These are phyloP conservation scores for Monosporascus sp. DNA, from an alignment of 2,329 filamentous ascomycete species.

Conservation along the genomic window DNA sequence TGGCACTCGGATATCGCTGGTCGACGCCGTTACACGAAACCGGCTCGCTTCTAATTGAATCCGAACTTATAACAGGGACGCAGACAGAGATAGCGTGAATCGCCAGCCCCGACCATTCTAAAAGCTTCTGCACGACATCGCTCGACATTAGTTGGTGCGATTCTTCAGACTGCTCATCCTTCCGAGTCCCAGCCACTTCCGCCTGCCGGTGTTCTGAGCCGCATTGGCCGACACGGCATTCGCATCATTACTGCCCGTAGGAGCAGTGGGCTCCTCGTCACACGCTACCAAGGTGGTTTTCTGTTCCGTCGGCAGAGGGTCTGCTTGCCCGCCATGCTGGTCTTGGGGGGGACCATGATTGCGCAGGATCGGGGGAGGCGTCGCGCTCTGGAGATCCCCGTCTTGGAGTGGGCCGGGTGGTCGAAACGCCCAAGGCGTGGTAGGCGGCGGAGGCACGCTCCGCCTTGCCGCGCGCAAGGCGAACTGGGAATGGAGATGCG, in stretches of 20 bases:
- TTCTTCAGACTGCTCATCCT: slow-evolving; percentile 20
- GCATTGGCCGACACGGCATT: not conserved
- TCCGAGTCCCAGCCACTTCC: slow-evolving; percentile 26
- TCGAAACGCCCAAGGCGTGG: slow-evolving; percentile 28
- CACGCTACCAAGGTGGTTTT: too few species aligned
- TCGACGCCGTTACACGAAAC: too few species aligned
- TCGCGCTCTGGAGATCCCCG: slow-evolving; percentile 44
- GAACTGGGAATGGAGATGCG: slow-evolving; percentile 4
- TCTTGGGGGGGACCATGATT: slow-evolving; percentile 24
- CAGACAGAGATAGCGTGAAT: not conserved
- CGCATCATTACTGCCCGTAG: slow-evolving; percentile 1
- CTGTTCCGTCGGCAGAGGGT: too few species aligned
- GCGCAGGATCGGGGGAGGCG: slow-evolving; percentile 52
- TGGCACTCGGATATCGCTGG: too few species aligned
- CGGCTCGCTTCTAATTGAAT: too few species aligned
- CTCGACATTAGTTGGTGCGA: slow-evolving; percentile 13
- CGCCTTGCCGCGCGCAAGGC: slow-evolving; percentile 15
- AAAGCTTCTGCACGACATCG: not conserved
- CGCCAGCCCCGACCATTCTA: too few species aligned
- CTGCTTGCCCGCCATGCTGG: not conserved
- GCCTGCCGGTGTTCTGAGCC: slow-evolving; percentile 11
- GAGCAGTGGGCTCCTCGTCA: not conserved
- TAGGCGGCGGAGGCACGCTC: slow-evolving; percentile 25
- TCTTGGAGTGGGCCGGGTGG: slow-evolving; percentile 33
- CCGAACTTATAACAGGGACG: not conserved